These are phyloP conservation scores for Exobasidium rhododendri DNA, from an alignment of 1,284 basidiomycete genomes.

Conservation along the genomic window DNA sequence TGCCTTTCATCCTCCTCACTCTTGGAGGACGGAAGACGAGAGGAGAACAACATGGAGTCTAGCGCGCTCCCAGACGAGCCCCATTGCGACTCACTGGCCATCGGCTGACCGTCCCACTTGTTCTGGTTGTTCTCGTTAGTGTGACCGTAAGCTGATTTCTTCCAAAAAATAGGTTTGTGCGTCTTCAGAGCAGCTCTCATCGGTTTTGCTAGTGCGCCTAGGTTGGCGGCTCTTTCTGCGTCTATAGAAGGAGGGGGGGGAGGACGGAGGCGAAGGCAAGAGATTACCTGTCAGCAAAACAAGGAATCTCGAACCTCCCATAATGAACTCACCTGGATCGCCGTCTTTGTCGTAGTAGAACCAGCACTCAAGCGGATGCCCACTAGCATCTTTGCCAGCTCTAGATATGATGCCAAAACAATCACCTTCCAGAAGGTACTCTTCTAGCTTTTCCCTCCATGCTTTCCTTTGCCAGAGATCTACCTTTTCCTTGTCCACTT, in stretches of 20 bases:
- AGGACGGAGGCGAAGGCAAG: too few relatives aligned
- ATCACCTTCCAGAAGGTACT: conserved; percentile 35
- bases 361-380: conserved; percentile 52
- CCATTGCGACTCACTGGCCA: conserved; percentile 12
- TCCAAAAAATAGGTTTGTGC: conserved; percentile 54
- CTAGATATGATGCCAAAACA: conserved; percentile 53
- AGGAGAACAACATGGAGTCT: background rate
- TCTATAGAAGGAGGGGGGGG: conserved; percentile 18
- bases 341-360: conserved; percentile 52
- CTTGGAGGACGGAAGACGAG: background rate
- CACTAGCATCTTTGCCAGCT: conserved; percentile 48
- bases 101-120: background rate
- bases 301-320: too few relatives aligned
- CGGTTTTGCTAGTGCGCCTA: conserved; percentile 50
- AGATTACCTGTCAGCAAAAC: too few relatives aligned
- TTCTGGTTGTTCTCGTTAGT: background rate
- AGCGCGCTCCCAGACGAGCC: conserved; percentile 10
- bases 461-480: conserved; percentile 30
- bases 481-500: conserved; percentile 16
- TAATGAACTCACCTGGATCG: conserved; percentile 23
- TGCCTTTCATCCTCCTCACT: conserved; percentile 23
- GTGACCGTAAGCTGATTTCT: conserved; percentile 30
- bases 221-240: conserved; percentile 45
- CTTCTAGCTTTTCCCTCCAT: conserved; percentile 49
- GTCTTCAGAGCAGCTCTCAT: conserved; percentile 51